These are phyloP conservation scores for Tulasnella sp. DNA, from an alignment of 768 basidiomycete species.

Conservation along the genomic window DNA sequence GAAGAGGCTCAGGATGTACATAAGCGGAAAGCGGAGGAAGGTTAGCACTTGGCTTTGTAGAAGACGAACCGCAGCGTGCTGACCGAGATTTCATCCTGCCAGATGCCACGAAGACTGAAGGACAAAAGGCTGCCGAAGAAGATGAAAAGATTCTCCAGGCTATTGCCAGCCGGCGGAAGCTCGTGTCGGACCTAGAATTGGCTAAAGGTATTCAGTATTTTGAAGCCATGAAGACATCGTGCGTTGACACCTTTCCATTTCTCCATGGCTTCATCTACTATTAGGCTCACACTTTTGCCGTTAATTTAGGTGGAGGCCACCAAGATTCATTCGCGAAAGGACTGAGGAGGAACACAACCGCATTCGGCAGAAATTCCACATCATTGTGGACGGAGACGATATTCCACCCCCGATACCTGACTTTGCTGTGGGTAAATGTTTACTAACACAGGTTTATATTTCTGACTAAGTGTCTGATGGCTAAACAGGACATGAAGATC, in stretches of 20 bases:
- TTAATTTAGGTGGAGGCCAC: slow-evolving; percentile 70
- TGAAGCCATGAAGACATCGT: slow-evolving; percentile 78
- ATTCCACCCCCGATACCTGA: slow-evolving; percentile 88
- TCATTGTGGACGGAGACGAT: slow-evolving; percentile 88
- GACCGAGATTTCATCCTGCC: not conserved
- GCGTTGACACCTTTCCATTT: slow-evolving; percentile 28
- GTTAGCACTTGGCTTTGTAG: slow-evolving; percentile 35
- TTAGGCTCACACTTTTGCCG: slow-evolving; percentile 12
- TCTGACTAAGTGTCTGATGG: slow-evolving; percentile 7
- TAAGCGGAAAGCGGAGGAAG: slow-evolving; percentile 68
- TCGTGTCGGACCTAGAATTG: slow-evolving; percentile 87
- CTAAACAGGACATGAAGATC: slow-evolving; percentile 91
- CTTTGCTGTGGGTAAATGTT: slow-evolving; percentile 51
- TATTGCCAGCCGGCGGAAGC: slow-evolving; percentile 80
- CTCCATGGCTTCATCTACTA: not conserved
- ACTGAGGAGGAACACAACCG: slow-evolving; percentile 59
- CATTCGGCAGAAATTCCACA: slow-evolving; percentile 85
- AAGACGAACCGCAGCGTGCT: not conserved
- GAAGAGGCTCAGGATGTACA: slow-evolving; percentile 96
- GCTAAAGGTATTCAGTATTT: slow-evolving; percentile 90
- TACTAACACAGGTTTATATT: not conserved
- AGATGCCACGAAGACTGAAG: slow-evolving; percentile 83
- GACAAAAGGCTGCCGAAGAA: slow-evolving; percentile 77
- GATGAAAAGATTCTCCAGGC: slow-evolving; percentile 90
- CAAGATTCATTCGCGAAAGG: slow-evolving; percentile 68